These are phyloP conservation scores for Hymenoscyphus linearis DNA, from an alignment of 2,329 filamentous ascomycete genomes.

Conservation along the genomic window DNA sequence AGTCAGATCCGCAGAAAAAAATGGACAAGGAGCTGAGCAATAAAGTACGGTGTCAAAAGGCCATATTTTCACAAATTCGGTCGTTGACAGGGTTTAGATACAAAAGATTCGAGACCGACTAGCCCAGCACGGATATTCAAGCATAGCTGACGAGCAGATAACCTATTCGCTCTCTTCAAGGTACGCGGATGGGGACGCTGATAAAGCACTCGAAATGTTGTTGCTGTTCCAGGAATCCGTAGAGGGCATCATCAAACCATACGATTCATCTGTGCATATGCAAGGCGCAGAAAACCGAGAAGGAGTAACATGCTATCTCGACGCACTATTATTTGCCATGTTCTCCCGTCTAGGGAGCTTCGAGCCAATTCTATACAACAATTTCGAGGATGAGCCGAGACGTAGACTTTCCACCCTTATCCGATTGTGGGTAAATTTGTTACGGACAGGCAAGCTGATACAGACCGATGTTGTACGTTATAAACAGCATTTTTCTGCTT, in stretches of 20 bases:
- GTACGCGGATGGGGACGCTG: constrained; percentile 63
- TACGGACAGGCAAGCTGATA: constrained; percentile 80
- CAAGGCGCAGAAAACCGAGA: constrained; percentile 81
- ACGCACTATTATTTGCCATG: constrained; percentile 90
- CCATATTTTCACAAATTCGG: neutral
- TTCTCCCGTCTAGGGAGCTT: constrained; percentile 87
- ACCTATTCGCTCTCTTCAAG: constrained; percentile 55
- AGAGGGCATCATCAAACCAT: constrained; percentile 70
- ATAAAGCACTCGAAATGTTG: constrained; percentile 72
- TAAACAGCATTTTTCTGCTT: neutral
- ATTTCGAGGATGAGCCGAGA: constrained; percentile 65
- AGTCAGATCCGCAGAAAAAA: constrained; percentile 52
- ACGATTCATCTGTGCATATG: constrained; percentile 66
- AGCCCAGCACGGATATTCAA: constrained; percentile 46
- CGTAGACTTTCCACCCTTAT: constrained; percentile 72
- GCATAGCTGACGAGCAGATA: constrained; percentile 56
- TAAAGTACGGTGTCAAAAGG: constrained; percentile 15
- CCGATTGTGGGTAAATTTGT: constrained; percentile 87
- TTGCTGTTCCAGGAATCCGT: constrained; percentile 75
- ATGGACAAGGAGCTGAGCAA: constrained; percentile 49
- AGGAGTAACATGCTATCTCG: constrained; percentile 89
- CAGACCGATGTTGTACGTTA: constrained; percentile 70
- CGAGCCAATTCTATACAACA: constrained; percentile 82
- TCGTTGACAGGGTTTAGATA: constrained; percentile 35
- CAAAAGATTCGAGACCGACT: constrained; percentile 48